Percentiles rank a stretch among this genome's conserved stretches.
Evolutionary conservation across 2,329 filamentous ascomycete species (phyloP).

Genomic region (Fusarium compactum): DNA sequence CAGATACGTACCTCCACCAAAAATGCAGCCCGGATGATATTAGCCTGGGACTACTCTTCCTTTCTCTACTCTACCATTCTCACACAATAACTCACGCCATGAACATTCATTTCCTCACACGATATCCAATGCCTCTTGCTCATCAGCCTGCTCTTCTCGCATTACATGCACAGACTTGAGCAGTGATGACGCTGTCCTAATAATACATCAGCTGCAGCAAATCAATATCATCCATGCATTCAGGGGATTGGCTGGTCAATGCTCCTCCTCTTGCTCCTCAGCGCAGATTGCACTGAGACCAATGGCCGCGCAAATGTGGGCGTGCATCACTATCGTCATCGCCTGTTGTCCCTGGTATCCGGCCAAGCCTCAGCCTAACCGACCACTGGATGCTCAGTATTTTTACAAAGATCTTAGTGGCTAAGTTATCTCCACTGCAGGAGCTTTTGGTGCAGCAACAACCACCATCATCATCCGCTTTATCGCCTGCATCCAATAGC

Average conservation of each 20-base stretch:
- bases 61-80: neutral
- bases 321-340: slow-evolving; percentile 38
- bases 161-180: slow-evolving; percentile 20
- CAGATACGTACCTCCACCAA: slow-evolving; percentile 22
- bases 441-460: slow-evolving; percentile 23
- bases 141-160: neutral
- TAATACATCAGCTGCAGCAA: slow-evolving; percentile 28
- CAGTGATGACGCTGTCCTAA: slow-evolving; percentile 22
- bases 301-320: slow-evolving; percentile 40
- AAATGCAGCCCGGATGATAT: slow-evolving; percentile 16
- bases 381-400: slow-evolving; percentile 21
- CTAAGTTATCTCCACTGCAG: slow-evolving; percentile 14
- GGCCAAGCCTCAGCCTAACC: slow-evolving; percentile 35
- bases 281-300: slow-evolving; percentile 39
- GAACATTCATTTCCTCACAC: neutral
- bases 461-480: slow-evolving; percentile 20
- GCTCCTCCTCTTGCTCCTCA: slow-evolving; percentile 32
- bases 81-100: slow-evolving; percentile 4
- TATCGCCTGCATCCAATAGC: slow-evolving; percentile 29
- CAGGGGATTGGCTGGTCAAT: slow-evolving; percentile 41
- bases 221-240: slow-evolving; percentile 36
- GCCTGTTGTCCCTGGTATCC: slow-evolving; percentile 24
- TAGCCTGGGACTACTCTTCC: slow-evolving; percentile 9
- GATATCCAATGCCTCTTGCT: neutral
- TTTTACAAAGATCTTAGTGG: slow-evolving; percentile 16